phyloP scores from a whole-genome alignment of 2,329 filamentous ascomycete genomes.

The Hyphodiscus sp. region DNA sequence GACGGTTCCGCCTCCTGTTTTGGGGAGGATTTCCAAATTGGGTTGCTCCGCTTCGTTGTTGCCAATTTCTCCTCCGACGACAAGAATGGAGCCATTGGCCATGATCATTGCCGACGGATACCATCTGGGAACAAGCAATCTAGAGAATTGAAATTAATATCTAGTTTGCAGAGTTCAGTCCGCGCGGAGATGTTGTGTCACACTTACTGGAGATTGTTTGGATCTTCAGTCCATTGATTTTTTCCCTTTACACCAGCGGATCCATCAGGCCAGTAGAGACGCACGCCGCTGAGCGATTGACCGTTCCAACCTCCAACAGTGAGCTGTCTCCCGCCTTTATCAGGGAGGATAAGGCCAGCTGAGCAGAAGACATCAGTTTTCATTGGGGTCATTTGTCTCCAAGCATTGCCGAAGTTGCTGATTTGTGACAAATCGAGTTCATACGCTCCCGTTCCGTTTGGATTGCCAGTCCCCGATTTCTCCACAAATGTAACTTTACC shows the following conservation, averaged over 20 bases:
- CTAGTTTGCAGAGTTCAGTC: conserved; percentile 51
- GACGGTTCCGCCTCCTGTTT: conserved; percentile 28
- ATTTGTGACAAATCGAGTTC: conserved; percentile 53
- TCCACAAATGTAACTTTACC: conserved; percentile 58
- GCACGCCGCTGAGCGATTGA: conserved; percentile 54
- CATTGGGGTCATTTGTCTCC: conserved; percentile 52
- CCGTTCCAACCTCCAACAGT: conserved; percentile 63
- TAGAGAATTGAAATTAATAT: conserved; percentile 21
- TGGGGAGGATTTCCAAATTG: conserved; percentile 53
- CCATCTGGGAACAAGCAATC: conserved; percentile 54
- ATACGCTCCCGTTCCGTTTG: conserved; percentile 60
- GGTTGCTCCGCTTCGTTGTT: conserved; percentile 55
- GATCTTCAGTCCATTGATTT: conserved; percentile 61
- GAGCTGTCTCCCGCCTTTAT: conserved; percentile 57
- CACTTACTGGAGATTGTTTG: conserved; percentile 50
- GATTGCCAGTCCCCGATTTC: conserved; percentile 50
- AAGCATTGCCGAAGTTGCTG: conserved; percentile 47
- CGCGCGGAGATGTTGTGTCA: conserved; percentile 45
- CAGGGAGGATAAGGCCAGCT: conserved; percentile 56
- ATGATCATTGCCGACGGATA: conserved; percentile 59
- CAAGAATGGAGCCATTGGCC: conserved; percentile 57
- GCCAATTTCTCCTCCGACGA: conserved; percentile 56
- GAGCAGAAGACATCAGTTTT: conserved; percentile 65
- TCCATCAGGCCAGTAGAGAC: conserved; percentile 56
- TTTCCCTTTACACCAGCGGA: conserved; percentile 46